These are phyloP conservation scores for Immersiporthe knoxdaviesiana DNA, from an alignment of 2,329 filamentous ascomycete genomes.

Conservation along the genomic window DNA sequence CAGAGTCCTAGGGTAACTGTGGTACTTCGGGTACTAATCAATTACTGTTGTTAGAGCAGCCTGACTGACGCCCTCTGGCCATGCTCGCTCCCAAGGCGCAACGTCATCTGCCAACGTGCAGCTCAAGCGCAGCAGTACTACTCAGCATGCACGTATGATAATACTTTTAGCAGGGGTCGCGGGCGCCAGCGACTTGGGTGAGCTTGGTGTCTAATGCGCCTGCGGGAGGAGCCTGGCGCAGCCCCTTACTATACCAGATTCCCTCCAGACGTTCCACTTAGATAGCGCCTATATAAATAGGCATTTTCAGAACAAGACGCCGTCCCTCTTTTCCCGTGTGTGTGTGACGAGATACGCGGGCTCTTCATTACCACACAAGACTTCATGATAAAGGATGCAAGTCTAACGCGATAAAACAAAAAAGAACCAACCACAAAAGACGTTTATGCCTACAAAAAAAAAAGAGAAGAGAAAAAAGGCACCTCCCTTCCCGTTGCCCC, in stretches of 20 bases:
- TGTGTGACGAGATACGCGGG: background rate
- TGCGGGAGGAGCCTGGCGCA: slow-evolving; percentile 1
- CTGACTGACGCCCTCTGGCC: background rate
- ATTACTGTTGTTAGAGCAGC: background rate
- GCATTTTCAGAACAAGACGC: background rate
- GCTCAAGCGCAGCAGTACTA: slow-evolving; percentile 11
- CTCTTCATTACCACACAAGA: background rate
- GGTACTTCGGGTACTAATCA: background rate
- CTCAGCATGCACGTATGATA: no score
- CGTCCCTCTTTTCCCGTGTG: background rate
- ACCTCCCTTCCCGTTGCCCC: no score
- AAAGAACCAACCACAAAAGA: background rate
- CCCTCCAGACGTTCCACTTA: background rate
- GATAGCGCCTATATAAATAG: slow-evolving; percentile 23
- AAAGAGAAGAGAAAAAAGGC: background rate
- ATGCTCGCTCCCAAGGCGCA: slow-evolving; percentile 5
- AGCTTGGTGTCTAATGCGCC: slow-evolving; percentile 3
- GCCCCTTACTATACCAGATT: slow-evolving; percentile 3
- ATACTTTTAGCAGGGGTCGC: slow-evolving; percentile 8
- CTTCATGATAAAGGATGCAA: background rate
- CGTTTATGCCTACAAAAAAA: background rate
- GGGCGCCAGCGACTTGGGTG: slow-evolving; percentile 5
- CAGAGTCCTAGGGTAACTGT: slow-evolving; percentile 1
- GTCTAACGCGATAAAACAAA: background rate
- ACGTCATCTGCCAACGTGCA: slow-evolving; percentile 14